Conservation (phyloP, 768 basidiomycete species). For the Gloeopeniophorella convolvens region DNA sequence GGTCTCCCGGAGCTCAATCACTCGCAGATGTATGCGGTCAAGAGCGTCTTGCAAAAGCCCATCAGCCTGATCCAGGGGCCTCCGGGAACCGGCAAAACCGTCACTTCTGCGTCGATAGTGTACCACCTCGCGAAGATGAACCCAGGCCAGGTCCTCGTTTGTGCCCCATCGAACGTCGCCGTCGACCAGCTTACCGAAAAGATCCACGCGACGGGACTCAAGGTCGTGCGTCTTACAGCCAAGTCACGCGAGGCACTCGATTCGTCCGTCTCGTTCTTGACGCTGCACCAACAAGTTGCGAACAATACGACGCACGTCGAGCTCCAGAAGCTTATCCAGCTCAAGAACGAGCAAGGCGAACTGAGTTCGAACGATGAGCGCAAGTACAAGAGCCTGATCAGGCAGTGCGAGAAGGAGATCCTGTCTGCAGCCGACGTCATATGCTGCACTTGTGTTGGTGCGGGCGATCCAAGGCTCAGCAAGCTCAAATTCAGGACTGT, state of each 20-base stretch:
- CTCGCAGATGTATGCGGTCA: slow-evolving; percentile 99
- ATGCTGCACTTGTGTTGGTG: slow-evolving; percentile 96
- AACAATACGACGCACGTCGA: slow-evolving; percentile 96
- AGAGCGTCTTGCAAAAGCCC: slow-evolving; percentile 97
- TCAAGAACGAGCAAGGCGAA: slow-evolving; percentile 98
- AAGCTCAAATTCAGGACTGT: slow-evolving; percentile 99
- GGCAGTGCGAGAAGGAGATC: slow-evolving; percentile 98
- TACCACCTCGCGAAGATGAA: slow-evolving; percentile 99
- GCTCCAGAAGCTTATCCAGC: slow-evolving; percentile 94
- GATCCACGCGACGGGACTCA: slow-evolving; percentile 97
- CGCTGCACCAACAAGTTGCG: slow-evolving; percentile 94
- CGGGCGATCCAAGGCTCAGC: slow-evolving; percentile 91
- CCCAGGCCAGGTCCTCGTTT: slow-evolving; percentile 96
- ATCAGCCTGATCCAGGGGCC: slow-evolving; percentile 97
- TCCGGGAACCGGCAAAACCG: slow-evolving; percentile 98
- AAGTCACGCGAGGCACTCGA: slow-evolving; percentile 98
- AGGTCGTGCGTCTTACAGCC: slow-evolving; percentile 95
- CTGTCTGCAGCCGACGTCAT: slow-evolving; percentile 93
- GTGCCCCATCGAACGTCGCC: slow-evolving; percentile 98
- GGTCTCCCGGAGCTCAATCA: slow-evolving; percentile 98
- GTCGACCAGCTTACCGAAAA: slow-evolving; percentile 99
- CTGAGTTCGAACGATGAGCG: slow-evolving; percentile 94
- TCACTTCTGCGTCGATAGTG: slow-evolving; percentile 97
- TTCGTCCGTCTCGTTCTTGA: slow-evolving; percentile 90
- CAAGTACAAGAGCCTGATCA: slow-evolving; percentile 93